Percentiles rank a stretch among this genome's conserved stretches.
These are phyloP conservation scores for Scedosporium aurantiacum DNA, from an alignment of 2,329 filamentous ascomycete species.

Conservation along the genomic window DNA sequence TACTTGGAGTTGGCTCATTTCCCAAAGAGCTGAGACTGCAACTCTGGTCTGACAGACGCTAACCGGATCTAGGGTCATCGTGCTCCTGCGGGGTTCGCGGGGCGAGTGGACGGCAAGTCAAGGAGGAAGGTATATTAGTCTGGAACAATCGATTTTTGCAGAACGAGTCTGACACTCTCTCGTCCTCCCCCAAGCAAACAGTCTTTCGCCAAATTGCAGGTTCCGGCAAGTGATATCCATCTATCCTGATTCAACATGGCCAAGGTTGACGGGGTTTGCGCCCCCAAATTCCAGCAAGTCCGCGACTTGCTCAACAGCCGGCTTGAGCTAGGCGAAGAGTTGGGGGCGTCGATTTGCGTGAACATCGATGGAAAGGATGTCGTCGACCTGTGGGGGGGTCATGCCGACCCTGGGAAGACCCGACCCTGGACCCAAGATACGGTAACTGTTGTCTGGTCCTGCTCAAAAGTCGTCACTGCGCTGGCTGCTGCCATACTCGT, in stretches of 20 bases:
- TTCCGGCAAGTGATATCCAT: not conserved
- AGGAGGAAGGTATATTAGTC: no score
- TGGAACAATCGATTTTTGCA: no score
- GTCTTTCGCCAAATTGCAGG: not conserved
- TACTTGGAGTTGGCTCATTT: no score
- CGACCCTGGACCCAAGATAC: conserved; percentile 28
- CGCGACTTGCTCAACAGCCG: conserved; percentile 21
- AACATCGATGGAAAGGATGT: conserved; percentile 28
- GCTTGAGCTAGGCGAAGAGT: conserved; percentile 26
- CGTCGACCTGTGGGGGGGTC: conserved; percentile 33
- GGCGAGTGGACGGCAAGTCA: no score
- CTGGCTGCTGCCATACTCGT: conserved; percentile 27
- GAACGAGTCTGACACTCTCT: no score
- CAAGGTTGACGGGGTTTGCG: conserved; percentile 22
- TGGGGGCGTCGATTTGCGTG: conserved; percentile 32
- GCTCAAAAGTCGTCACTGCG: conserved; percentile 25
- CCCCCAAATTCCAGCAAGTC: conserved; percentile 24
- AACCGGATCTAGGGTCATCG: no score
- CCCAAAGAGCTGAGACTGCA: no score
- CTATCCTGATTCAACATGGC: conserved; percentile 10
- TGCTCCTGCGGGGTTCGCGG: no score
- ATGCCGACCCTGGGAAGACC: conserved; percentile 18
- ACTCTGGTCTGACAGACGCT: no score
- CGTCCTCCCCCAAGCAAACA: no score
- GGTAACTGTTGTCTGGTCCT: conserved; percentile 27